Conservation (phyloP, 2,329 filamentous ascomycete species). For the Pyrenophora tritici-repentis region DNA sequence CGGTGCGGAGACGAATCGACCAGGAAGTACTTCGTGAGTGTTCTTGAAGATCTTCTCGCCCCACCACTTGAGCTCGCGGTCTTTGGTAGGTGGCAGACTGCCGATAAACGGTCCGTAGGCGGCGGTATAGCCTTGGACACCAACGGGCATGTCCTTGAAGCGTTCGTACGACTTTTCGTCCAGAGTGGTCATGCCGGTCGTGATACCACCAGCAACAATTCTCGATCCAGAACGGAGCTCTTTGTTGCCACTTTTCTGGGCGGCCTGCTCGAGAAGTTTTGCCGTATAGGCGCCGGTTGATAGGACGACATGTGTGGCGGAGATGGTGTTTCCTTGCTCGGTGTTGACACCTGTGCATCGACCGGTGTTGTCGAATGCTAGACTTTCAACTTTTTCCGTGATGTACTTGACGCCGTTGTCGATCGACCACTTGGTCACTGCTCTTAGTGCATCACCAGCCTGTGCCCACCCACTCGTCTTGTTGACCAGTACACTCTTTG, state of each 20-base stretch:
- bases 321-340: slow-evolving; percentile 39
- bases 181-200: slow-evolving; percentile 55
- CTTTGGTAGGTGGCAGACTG: slow-evolving; percentile 39
- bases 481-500: slow-evolving; percentile 65
- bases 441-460: slow-evolving; percentile 62
- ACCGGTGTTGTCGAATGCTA: slow-evolving; percentile 56
- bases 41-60: slow-evolving; percentile 45
- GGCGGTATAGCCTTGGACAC: slow-evolving; percentile 39
- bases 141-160: slow-evolving; percentile 44
- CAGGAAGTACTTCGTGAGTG: slow-evolving; percentile 49
- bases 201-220: slow-evolving; percentile 62
- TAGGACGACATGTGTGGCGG: slow-evolving; percentile 40
- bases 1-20: slow-evolving; percentile 61
- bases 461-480: slow-evolving; percentile 66
- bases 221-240: slow-evolving; percentile 60
- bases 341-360: slow-evolving; percentile 46
- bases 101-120: slow-evolving; percentile 40
- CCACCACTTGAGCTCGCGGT: slow-evolving; percentile 44
- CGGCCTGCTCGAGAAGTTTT: slow-evolving; percentile 55
- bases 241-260: slow-evolving; percentile 51
- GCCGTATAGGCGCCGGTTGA: slow-evolving; percentile 52
- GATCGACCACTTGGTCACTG: slow-evolving; percentile 59
- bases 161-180: slow-evolving; percentile 35
- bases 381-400: slow-evolving; percentile 55
- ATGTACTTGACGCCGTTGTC: slow-evolving; percentile 65